A percentile compares a stretch with the other conserved stretches of the same genome.
These are phyloP conservation scores for Mycena capillaripes DNA, from an alignment of 768 basidiomycete species.

Conservation along the genomic window DNA sequence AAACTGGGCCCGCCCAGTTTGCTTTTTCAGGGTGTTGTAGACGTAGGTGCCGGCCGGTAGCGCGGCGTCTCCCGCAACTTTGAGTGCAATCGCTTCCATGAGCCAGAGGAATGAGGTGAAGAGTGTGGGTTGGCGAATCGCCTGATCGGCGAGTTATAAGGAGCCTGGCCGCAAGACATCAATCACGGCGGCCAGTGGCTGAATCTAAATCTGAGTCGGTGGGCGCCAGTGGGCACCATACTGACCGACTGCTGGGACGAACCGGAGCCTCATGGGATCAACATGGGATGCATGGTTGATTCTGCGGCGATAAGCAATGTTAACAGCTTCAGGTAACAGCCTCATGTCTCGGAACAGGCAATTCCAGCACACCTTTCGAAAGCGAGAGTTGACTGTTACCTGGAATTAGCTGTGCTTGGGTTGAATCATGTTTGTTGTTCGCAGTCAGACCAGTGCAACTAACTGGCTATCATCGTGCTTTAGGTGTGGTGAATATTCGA, in stretches of 20 bases:
- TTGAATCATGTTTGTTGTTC: not conserved
- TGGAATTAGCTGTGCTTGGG: not conserved
- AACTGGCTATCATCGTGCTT: not conserved
- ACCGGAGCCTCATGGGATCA: not conserved
- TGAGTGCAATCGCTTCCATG: slow-evolving; percentile 12
- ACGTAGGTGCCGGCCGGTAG: not conserved
- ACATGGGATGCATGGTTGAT: not conserved
- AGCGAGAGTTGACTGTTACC: not conserved
- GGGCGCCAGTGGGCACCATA: not conserved
- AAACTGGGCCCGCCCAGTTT: slow-evolving; percentile 17
- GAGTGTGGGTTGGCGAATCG: not conserved
- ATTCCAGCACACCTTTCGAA: not conserved
- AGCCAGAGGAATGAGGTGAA: not conserved
- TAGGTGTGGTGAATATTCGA: not conserved
- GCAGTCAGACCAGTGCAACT: no score
- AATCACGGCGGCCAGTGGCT: not conserved
- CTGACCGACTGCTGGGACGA: not conserved
- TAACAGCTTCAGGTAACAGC: not conserved
- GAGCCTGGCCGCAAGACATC: not conserved
- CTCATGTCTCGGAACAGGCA: not conserved
- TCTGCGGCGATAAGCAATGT: not conserved
- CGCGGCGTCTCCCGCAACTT: not conserved
- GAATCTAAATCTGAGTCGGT: not conserved
- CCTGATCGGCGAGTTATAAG: not conserved
- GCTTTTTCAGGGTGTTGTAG: slow-evolving; percentile 3